These are phyloP conservation scores for Talaromyces wortmannii DNA, from an alignment of 495 filamentous ascomycete species.

Conservation along the genomic window DNA sequence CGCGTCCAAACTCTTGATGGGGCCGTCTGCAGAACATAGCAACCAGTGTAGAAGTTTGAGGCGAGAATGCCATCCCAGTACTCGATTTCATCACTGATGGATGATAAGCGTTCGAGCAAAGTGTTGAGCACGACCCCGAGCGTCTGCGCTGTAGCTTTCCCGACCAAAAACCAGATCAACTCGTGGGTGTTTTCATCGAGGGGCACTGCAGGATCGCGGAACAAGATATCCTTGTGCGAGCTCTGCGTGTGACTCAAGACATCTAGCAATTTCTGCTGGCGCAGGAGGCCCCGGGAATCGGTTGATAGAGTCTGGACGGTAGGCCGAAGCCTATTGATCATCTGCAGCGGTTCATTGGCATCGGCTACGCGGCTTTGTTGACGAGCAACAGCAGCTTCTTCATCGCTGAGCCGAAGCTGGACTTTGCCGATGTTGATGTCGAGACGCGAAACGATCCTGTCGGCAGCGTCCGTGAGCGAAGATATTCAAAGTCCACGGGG, in stretches of 20 bases:
- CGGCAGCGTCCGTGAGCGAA: conserved; percentile 13
- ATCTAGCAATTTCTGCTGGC: conserved; percentile 42
- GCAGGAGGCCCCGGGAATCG: conserved; percentile 49
- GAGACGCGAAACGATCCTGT: conserved; percentile 70
- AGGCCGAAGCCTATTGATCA: conserved; percentile 42
- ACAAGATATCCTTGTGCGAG: conserved; percentile 16
- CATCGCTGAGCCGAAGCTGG: conserved; percentile 36
- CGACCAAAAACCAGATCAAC: conserved; percentile 79
- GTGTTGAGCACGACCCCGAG: conserved; percentile 70
- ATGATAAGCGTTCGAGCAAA: conserved; percentile 73
- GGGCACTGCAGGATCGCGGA: conserved; percentile 6
- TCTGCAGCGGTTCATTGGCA: conserved; percentile 6
- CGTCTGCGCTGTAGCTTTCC: conserved; percentile 78
- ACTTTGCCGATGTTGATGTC: conserved; percentile 77
- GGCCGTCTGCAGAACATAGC: conserved; percentile 79
- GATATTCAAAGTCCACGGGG: background rate
- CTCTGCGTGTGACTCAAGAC: conserved; percentile 53
- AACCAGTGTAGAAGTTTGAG: conserved; percentile 59
- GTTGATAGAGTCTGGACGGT: conserved; percentile 65
- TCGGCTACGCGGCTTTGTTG: background rate
- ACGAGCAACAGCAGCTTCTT: conserved; percentile 3
- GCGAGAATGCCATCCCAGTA: conserved; percentile 87
- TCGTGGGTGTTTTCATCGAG: conserved; percentile 53
- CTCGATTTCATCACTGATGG: conserved; percentile 72
- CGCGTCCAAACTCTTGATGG: conserved; percentile 63